A percentile compares a stretch with the other conserved stretches of the same genome.
Evolutionary conservation across 2,329 filamentous ascomycete species (phyloP).

Genomic region (Dactylellina sp.): DNA sequence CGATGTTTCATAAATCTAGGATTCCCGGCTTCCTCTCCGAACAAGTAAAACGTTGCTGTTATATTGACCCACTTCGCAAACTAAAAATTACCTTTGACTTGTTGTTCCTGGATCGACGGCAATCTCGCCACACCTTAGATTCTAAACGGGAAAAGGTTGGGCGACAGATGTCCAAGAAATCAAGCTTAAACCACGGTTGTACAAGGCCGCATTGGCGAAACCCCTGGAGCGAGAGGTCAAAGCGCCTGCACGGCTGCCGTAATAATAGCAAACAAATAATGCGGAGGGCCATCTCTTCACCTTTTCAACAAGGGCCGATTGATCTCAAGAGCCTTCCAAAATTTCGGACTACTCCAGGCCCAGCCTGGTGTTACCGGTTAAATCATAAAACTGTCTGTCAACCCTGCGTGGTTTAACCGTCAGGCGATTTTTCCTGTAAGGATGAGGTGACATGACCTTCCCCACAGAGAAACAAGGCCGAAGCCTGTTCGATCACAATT

Average conservation of each 20-base stretch:
- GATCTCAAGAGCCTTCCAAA: not conserved
- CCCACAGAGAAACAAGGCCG: not conserved
- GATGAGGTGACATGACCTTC: not conserved
- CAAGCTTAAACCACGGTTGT: not conserved
- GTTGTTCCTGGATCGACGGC: not conserved
- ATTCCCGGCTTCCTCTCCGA: too few species aligned
- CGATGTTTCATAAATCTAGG: too few species aligned
- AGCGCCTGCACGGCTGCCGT: conserved; percentile 3
- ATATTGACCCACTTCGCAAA: too few species aligned
- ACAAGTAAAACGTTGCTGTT: too few species aligned
- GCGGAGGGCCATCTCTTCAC: not conserved
- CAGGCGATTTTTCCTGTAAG: not conserved
- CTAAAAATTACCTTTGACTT: too few species aligned
- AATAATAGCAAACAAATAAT: conserved; percentile 6
- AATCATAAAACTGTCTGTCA: too few species aligned
- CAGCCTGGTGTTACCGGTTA: not conserved
- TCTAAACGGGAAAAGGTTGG: not conserved
- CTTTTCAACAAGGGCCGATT: not conserved
- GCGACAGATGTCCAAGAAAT: not conserved
- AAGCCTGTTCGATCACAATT: not conserved
- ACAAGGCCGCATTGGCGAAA: not conserved
- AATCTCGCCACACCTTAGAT: conserved; percentile 1
- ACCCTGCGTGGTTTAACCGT: not conserved
- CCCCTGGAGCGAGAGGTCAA: conserved; percentile 6
- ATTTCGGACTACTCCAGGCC: not conserved